phyloP scores from a whole-genome alignment of 345 rosid species.

The Eutrema yunnanense region DNA sequence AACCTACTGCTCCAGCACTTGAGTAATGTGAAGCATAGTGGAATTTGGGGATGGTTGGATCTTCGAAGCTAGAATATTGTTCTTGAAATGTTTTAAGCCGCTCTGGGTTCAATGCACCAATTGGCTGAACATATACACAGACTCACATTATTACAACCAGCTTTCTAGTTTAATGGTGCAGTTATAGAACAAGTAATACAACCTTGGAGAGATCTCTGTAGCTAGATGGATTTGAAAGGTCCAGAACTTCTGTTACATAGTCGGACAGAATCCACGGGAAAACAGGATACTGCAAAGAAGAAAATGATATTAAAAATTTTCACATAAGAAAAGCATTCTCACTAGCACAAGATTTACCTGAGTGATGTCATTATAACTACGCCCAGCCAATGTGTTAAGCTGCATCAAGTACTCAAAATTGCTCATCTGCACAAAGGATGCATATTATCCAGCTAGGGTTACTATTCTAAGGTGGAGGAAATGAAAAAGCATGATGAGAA shows the following conservation, averaged over 20 bases:
- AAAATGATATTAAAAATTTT: background rate
- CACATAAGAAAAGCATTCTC: background rate
- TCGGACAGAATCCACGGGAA: slow-evolving; percentile 92
- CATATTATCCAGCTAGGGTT: background rate
- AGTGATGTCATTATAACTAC: slow-evolving; percentile 94
- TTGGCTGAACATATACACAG: slow-evolving; percentile 61
- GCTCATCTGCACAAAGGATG: slow-evolving; percentile 65
- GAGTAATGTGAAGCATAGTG: slow-evolving; percentile 98
- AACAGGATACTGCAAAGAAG: slow-evolving; percentile 80
- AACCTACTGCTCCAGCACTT: slow-evolving; percentile 78
- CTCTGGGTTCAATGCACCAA: slow-evolving; percentile 83
- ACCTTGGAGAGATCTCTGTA: slow-evolving; percentile 97
- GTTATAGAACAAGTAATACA: slow-evolving; percentile 2
- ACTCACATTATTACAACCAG: slow-evolving; percentile 18
- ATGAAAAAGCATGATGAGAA: background rate
- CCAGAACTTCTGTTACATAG: slow-evolving; percentile 61
- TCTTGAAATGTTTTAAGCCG: slow-evolving; percentile 81
- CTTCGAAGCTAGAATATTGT: slow-evolving; percentile 80
- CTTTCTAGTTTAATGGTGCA: slow-evolving; percentile 1
- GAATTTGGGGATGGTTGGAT: slow-evolving; percentile 89
- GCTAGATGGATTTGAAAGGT: slow-evolving; percentile 75
- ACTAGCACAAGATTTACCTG: slow-evolving; percentile 45
- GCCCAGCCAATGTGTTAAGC: slow-evolving; percentile 93
- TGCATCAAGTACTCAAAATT: slow-evolving; percentile 96
- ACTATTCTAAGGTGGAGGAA: background rate